Conservation (phyloP, 2,329 filamentous ascomycete genomes). For the Verruconis gallopava region DNA sequence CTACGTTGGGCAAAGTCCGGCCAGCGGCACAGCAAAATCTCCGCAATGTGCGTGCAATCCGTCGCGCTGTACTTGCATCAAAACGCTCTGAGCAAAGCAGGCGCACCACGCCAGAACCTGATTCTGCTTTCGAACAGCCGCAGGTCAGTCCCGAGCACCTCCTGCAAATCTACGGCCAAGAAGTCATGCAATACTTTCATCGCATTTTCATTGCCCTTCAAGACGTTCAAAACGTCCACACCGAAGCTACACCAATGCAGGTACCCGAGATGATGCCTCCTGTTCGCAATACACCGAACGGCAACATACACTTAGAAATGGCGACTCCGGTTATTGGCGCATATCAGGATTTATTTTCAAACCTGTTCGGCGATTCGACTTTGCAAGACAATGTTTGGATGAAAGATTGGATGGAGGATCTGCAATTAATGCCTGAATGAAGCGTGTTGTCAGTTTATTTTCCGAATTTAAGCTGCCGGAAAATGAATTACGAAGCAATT, state of each 20-base stretch:
- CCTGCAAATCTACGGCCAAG: not conserved
- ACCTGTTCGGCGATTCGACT: not conserved
- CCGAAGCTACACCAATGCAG: not conserved
- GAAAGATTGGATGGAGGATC: not conserved
- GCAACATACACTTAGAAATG: not conserved
- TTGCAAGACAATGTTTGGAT: not conserved
- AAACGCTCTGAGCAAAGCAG: not conserved
- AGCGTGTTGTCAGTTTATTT: not conserved
- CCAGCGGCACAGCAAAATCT: not conserved
- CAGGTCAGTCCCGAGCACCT: not conserved
- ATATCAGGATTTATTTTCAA: not conserved
- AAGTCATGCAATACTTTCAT: not conserved
- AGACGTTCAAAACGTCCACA: not conserved
- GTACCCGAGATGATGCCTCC: not conserved
- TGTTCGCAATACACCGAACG: not conserved
- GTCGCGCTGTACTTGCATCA: not conserved
- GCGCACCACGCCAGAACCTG: not conserved
- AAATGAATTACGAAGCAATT: constrained; percentile 1
- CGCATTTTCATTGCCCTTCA: not conserved
- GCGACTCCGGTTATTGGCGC: not conserved
- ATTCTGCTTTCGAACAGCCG: not conserved
- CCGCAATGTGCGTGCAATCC: not conserved
- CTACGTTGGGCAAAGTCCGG: not conserved
- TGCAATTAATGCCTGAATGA: not conserved
- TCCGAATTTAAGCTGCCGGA: not conserved